Base-by-base conservation (phyloP, 2,329 filamentous ascomycete genomes). In the Madurella mycetomatis region DNA sequence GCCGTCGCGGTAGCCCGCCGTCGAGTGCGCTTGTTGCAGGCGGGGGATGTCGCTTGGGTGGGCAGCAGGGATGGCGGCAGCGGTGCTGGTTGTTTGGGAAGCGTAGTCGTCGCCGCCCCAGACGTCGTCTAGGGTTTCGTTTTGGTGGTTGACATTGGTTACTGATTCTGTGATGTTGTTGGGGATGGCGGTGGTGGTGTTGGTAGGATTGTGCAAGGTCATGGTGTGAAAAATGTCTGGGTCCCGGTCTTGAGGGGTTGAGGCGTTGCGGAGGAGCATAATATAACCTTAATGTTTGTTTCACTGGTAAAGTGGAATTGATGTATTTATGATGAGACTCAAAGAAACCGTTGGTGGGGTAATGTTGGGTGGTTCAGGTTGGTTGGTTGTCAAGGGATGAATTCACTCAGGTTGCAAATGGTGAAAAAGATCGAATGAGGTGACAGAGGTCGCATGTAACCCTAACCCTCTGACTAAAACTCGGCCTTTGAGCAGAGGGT, bases 1-100 rank as follows among this genome's bases (percentile, higher is more conserved):
- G 43, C 92, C 94, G 65, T 96, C 92, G 55, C 92, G 86, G 72
- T 97, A 97, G 17, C 94, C 94, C 40, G 88, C 85, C 8, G 88
- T 96, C 49, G 84, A 81, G 69, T 96, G 90, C 52, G 88, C 85
- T 41, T 83, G 80, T 64, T 87, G 84, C 15, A 96, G 79, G 19
- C 87, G 84, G 17, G 81, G 83, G 48, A 94, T 80, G 63, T 95
- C 91, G 66, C 76, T 81, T 32, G 74, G 51, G 34, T 39, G 41
- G 25, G 16, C 41, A 19, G 34, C 45, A 3, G 40, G 25, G 12
- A 17, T 17, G 40, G 31, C 43, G 12, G 46, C 16, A 43, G 9
- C 39, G 47, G 9, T 43, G 41, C 41, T 19, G 57, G 51, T 19
- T 54, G 53, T 46, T 57, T 43, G 31, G 17, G 44, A 43, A 48